These are phyloP conservation scores for Pigoraptor vietnamica DNA, from an alignment of 78 protist genomes.

Conservation along the genomic window DNA sequence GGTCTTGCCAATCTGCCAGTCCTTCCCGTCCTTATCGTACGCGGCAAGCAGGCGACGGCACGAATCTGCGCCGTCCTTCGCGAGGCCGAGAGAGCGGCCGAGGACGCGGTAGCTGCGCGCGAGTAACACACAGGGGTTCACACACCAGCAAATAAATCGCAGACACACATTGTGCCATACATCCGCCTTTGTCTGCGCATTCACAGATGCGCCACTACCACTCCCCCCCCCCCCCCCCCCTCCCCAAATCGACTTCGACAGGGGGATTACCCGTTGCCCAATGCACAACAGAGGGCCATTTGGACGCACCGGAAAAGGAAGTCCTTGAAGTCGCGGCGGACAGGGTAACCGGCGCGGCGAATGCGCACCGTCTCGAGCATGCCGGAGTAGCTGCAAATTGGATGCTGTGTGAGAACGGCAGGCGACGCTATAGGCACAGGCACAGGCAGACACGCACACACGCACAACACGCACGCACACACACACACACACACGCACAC, in stretches of 20 bases:
- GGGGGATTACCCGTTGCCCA: no score
- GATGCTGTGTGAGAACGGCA: no score
- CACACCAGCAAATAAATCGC: no score
- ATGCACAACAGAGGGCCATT: no score
- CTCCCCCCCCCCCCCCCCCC: no score
- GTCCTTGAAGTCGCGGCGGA: neutral
- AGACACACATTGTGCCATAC: no score
- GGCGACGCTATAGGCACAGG: no score
- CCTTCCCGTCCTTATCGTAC: neutral
- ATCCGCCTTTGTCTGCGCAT: no score
- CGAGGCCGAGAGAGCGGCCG: neutral
- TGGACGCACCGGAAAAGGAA: conserved; percentile 37
- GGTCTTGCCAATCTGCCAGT: conserved; percentile 17
- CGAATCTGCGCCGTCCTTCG: neutral
- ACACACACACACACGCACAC: neutral
- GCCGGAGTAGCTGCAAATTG: neutral
- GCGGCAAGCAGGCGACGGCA: neutral
- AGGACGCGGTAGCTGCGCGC: no score
- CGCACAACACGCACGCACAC: neutral
- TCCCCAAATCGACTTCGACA: no score
- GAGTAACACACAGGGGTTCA: neutral
- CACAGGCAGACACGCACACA: neutral
- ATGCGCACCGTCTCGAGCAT: conserved; percentile 1
- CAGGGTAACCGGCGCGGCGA: conserved; percentile 63
- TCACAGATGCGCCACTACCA: no score